phyloP scores from a whole-genome alignment of 2,329 filamentous ascomycete species.

The Fusarium mexicanum region DNA sequence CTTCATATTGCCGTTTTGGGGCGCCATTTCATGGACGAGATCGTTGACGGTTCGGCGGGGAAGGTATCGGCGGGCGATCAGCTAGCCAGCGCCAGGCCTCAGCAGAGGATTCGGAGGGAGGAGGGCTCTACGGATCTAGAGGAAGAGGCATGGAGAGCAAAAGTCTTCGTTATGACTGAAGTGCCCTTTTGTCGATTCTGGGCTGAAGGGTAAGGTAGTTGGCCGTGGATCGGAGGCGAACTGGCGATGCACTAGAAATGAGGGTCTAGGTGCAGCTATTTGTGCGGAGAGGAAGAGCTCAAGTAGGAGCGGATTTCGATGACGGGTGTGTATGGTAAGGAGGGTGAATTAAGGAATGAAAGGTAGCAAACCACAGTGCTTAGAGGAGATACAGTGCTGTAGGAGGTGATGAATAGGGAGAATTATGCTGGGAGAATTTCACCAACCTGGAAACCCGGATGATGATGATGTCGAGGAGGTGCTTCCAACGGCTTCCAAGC shows the following conservation, averaged over 20 bases:
- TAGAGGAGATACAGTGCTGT: background rate
- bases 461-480: conserved; percentile 41
- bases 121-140: conserved; percentile 45
- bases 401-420: background rate
- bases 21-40: conserved; percentile 46
- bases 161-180: conserved; percentile 17
- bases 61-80: conserved; percentile 38
- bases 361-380: conserved; percentile 1
- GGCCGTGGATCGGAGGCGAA: conserved; percentile 26
- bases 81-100: conserved; percentile 41
- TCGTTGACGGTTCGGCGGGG: conserved; percentile 36
- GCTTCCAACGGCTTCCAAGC: conserved; percentile 41
- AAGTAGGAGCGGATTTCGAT: conserved; percentile 27
- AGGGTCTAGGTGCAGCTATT: conserved; percentile 32
- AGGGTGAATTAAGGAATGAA: conserved; percentile 21
- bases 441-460: conserved; percentile 28
- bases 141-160: conserved; percentile 47
- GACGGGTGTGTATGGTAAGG: conserved; percentile 1
- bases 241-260: conserved; percentile 33
- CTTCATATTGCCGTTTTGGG: conserved; percentile 47
- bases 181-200: conserved; percentile 26
- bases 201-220: conserved; percentile 14
- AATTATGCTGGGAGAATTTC: conserved; percentile 15
- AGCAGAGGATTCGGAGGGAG: conserved; percentile 35
- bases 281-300: conserved; percentile 36